Evolutionary conservation across 164 flowering plant species (phyloP), one percentile per base, ranked within the genome.

Genomic region (Paratinospora sagittata): DNA sequence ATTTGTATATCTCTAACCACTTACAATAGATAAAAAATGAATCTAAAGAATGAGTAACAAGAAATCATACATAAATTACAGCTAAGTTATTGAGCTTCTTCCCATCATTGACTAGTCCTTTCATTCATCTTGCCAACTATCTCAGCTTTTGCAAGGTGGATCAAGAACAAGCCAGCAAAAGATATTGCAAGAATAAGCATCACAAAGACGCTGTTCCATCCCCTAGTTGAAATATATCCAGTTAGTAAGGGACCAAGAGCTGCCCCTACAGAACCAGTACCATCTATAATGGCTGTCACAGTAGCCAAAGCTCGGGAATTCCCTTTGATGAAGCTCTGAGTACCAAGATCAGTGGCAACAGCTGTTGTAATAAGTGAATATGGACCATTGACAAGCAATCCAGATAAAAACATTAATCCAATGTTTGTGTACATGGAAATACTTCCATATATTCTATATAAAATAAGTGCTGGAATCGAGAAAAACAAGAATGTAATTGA

Each of bases 261-360:
- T 63, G 91, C 99, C n/a, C 99, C 99, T 64, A 93, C 87, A 63
- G 99, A 96, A 61, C 99, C 98, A 71, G 99, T 96, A 16, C 97
- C 99, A 80, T 96, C 99, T 74, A 96, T 93, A 49, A 96, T 96
- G 34, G 98, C 99, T 24, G 92, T 88, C 13, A 96, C 99, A 34
- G 99, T 96, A n/a, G 99, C 98, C 69, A 96, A 84, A 64, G 98
- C 97, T 39, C 95, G 90, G 8, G 97, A 89, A 70, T 86, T 91
- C 37, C 97, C 97, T 72, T 76, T 81, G 26, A 81, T 79, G 55
- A 65, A 67, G 78, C 81, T 86, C 76, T 91, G 96, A 2, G 97
- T 88, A 36, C 98, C 98, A 60, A 96, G 90, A 84, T 96, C 99
- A 79, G 99, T 87, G 13, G 99, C 88, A 39, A 96, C 98, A 27